Evolutionary conservation across 495 filamentous ascomycete genomes (phyloP).

Genomic region (Tuber umbilicatum): DNA sequence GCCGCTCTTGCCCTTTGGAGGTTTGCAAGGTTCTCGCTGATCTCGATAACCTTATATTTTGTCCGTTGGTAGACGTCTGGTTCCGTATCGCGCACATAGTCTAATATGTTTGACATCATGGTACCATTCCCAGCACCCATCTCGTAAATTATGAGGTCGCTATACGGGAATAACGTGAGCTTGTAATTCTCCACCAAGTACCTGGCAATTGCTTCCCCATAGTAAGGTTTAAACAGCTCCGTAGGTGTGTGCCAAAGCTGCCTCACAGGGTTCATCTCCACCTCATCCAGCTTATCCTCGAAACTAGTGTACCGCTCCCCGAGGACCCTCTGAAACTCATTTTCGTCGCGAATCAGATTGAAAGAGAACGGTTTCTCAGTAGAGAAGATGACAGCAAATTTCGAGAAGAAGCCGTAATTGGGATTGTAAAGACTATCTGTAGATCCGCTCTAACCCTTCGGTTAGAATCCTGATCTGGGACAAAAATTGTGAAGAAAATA

Average conservation of each 20-base stretch:
- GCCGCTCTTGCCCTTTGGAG: slow-evolving; percentile 59
- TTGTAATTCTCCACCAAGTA: slow-evolving; percentile 96
- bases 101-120: slow-evolving; percentile 94
- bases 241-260: slow-evolving; percentile 99
- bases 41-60: slow-evolving; percentile 91
- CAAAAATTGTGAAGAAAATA: not conserved
- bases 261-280: slow-evolving; percentile 60
- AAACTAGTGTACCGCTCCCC: slow-evolving; percentile 78
- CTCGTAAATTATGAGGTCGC: slow-evolving; percentile 97
- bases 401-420: slow-evolving; percentile 95
- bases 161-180: slow-evolving; percentile 84
- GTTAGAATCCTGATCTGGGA: not conserved
- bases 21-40: slow-evolving; percentile 68
- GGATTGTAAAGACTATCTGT: slow-evolving; percentile 95
- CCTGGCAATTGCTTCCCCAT: slow-evolving; percentile 90
- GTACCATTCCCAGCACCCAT: slow-evolving; percentile 97
- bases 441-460: not conserved
- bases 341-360: slow-evolving; percentile 68
- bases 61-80: slow-evolving; percentile 91
- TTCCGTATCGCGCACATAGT: slow-evolving; percentile 86
- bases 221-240: slow-evolving; percentile 92
- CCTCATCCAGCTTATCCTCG: slow-evolving; percentile 75
- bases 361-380: slow-evolving; percentile 93
- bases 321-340: slow-evolving; percentile 68
- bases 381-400: slow-evolving; percentile 92